Evolutionary conservation across 1,284 basidiomycete species (phyloP).

Genomic region (Apiotrichum porosum): DNA sequence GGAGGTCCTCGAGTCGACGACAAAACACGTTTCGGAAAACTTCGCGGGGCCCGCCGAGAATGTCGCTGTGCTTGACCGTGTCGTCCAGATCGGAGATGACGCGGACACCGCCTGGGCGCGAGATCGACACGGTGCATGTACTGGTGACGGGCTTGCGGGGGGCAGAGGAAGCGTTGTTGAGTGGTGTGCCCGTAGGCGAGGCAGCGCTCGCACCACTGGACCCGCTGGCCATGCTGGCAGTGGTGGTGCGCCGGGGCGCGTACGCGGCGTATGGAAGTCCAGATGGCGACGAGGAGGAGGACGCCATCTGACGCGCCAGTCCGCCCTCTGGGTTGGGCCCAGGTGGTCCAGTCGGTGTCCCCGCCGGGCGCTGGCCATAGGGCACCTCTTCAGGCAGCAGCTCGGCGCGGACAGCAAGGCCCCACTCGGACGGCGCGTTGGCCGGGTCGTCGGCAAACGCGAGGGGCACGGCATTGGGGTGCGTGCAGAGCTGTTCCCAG

Average conservation of each 20-base stretch:
- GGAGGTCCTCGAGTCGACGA: constrained; percentile 60
- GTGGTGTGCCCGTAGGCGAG: neutral
- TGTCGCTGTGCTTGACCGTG: constrained; percentile 75
- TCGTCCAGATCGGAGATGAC: constrained; percentile 94
- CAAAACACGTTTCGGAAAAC: constrained; percentile 61
- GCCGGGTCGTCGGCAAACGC: constrained; percentile 55
- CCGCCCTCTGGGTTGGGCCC: too few species aligned
- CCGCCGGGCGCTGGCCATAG: constrained; percentile 1
- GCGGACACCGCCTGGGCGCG: constrained; percentile 51
- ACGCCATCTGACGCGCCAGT: too few species aligned
- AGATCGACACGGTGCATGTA: constrained; percentile 19
- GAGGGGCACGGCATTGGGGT: constrained; percentile 57
- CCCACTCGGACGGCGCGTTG: constrained; percentile 47
- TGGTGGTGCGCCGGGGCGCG: too few species aligned
- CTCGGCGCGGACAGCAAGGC: constrained; percentile 17
- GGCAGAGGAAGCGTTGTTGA: too few species aligned
- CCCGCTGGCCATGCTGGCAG: neutral
- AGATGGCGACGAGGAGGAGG: constrained; percentile 19
- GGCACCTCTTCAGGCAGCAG: constrained; percentile 16
- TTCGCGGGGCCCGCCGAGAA: constrained; percentile 66
- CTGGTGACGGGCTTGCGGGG: neutral
- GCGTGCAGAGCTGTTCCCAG: constrained; percentile 64
- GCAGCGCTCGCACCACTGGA: neutral
- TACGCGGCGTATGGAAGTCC: too few species aligned
- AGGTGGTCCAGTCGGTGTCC: neutral